Percentiles rank a stretch among this genome's conserved stretches.
Evolutionary conservation across 2,329 filamentous ascomycete species (phyloP).

Genomic region (Nannizziopsis arthrosporioides): DNA sequence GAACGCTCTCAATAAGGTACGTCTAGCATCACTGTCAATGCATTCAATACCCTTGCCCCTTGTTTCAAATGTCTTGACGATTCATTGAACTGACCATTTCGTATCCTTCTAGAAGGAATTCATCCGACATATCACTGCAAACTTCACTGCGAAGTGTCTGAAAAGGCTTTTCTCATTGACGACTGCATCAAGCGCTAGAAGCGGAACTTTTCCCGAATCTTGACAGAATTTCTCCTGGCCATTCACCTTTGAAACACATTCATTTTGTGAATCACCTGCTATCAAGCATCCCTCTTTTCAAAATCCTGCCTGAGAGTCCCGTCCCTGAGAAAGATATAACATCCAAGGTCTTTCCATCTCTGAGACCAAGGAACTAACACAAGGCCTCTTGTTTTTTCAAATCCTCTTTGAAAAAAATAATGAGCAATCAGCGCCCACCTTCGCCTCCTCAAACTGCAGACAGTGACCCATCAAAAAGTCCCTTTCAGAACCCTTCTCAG

Average conservation of each 20-base stretch:
- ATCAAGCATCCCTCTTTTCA: neutral
- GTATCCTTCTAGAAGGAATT: too few species aligned
- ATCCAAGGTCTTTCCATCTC: neutral
- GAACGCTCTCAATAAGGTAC: too few species aligned
- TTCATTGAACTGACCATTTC: neutral
- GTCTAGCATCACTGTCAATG: too few species aligned
- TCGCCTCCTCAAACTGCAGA: constrained; percentile 15
- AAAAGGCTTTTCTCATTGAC: constrained; percentile 1
- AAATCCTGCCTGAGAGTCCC: constrained; percentile 4
- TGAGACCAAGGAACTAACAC: neutral
- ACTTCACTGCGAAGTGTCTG: too few species aligned
- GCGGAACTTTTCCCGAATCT: neutral
- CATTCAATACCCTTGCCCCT: too few species aligned
- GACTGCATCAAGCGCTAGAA: neutral
- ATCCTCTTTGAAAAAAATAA: constrained; percentile 11
- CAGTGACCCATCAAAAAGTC: constrained; percentile 11
- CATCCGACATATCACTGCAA: too few species aligned
- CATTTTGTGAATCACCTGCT: neutral
- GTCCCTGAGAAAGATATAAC: neutral
- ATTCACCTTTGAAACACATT: neutral
- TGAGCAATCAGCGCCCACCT: constrained; percentile 14
- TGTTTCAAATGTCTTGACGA: too few species aligned
- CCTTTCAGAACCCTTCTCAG: constrained; percentile 8
- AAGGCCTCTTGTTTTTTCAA: neutral
- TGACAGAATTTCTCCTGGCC: neutral